Evolutionary conservation across 257 asterid genomes (phyloP).

Genomic region (Solanum ossicruentum): DNA sequence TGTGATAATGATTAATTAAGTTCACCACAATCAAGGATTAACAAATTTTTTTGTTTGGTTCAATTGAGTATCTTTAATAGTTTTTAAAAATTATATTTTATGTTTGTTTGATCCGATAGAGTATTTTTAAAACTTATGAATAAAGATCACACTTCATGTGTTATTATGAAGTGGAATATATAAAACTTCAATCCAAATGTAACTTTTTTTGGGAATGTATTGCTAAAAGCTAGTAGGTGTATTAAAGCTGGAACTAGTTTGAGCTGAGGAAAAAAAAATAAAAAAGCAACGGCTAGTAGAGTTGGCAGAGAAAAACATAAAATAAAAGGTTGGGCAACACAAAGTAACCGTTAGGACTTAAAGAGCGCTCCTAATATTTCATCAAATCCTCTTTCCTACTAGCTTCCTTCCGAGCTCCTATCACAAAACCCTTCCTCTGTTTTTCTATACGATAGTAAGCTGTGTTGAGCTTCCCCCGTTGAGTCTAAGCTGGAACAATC

Average conservation of each 20-base stretch:
- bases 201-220: too few relatives aligned
- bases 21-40: too few relatives aligned
- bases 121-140: too few relatives aligned
- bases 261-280: background rate
- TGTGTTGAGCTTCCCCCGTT: background rate
- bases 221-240: too few relatives aligned
- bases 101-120: too few relatives aligned
- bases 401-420: background rate
- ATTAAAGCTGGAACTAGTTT: background rate
- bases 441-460: background rate
- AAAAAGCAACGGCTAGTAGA: background rate
- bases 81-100: too few relatives aligned
- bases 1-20: too few relatives aligned
- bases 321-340: slow-evolving; percentile 11
- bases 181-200: too few relatives aligned
- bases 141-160: too few relatives aligned
- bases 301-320: background rate
- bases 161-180: too few relatives aligned
- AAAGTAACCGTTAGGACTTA: slow-evolving; percentile 35
- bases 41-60: too few relatives aligned
- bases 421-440: background rate
- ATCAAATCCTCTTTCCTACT: background rate
- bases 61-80: too few relatives aligned
- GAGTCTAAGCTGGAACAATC: background rate
- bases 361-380: background rate